Evolutionary conservation across 345 rosid genomes (phyloP), one percentile per base, ranked within the genome.

Genomic region (Nasturtium officinale): DNA sequence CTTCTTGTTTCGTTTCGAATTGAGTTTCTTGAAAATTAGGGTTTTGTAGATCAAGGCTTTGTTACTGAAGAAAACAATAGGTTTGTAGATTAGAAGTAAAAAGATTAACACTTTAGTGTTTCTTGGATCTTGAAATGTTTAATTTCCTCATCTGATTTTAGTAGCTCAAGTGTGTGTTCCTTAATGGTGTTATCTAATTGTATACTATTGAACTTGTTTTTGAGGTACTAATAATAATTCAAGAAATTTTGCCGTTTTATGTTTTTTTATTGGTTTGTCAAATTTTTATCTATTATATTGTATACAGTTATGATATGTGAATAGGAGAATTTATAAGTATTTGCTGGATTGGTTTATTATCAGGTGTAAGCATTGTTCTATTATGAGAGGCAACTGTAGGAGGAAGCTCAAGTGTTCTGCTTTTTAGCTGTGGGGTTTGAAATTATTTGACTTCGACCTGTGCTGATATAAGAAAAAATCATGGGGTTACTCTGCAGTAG

Each of bases 401-500:
- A 70, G 74, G 43, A 67, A 63, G 62, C 68, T 43, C 35, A 74
- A 77, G 74, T 69, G 62, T 29, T 32, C 13, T 38, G 56, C 65
- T 50, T 59, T 59, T 48, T 67, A 43, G 69, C 58, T 35, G 73
- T 25, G 68, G 73, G 51, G 70, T 56, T 82, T 82, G 82, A 81
- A 26, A 35, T 38, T 64, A 61, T 71, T 61, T 20, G 52, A 81
- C 73, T 66, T 71, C 92, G 58, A 69, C 72, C 71, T 78, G 61
- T 55, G 79, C 65, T 73, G 5, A 59, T 78, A 69, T 81, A 86
- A 65, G 82, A 45, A 80, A 68, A 8, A 5, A 81, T 63, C 30
- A 90, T 89, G 99, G 98, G 99, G 61, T 79, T 80, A 76, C 91
- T 92, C 77, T 96, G 99, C 85, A 90, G 97, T 74, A 90, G 82